These are phyloP conservation scores for Colletotrichum kahawae DNA, from an alignment of 2,329 filamentous ascomycete genomes.

Conservation along the genomic window DNA sequence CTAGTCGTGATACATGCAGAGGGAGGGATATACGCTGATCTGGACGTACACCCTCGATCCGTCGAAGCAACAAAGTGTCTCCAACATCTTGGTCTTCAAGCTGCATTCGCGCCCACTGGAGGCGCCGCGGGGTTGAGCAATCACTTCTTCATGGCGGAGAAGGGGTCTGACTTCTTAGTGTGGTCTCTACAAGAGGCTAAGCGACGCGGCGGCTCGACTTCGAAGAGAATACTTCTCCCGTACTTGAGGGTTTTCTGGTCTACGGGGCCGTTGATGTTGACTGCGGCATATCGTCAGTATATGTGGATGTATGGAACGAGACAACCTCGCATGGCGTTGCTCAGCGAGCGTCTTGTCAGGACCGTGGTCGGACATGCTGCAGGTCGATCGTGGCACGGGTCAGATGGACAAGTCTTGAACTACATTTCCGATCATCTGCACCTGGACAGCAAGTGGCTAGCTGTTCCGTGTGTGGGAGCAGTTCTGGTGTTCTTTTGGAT, in stretches of 20 bases:
- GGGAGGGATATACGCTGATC: conserved; percentile 28
- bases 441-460: neutral
- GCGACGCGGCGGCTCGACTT: conserved; percentile 16
- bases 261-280: conserved; percentile 29
- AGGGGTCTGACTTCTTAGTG: conserved; percentile 21
- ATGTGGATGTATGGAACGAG: conserved; percentile 9
- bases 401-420: conserved; percentile 25
- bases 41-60: conserved; percentile 26
- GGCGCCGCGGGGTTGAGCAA: conserved; percentile 24
- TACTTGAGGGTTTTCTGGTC: conserved; percentile 31
- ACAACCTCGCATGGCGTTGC: conserved; percentile 4
- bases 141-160: conserved; percentile 30
- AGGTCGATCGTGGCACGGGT: conserved; percentile 27
- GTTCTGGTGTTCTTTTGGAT: neutral
- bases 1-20: conserved; percentile 26
- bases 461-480: neutral
- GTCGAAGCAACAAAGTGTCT: conserved; percentile 18
- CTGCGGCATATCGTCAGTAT: conserved; percentile 23
- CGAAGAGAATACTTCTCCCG: conserved; percentile 23
- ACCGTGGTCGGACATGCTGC: conserved; percentile 24
- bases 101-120: conserved; percentile 19
- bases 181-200: conserved; percentile 27
- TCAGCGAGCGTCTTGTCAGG: conserved; percentile 17
- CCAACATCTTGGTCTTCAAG: conserved; percentile 9
- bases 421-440: conserved; percentile 23